Evolutionary conservation across 1,284 basidiomycete genomes (phyloP), one percentile per base, ranked within the genome.

Genomic region (Microbotryum scabiosae): DNA sequence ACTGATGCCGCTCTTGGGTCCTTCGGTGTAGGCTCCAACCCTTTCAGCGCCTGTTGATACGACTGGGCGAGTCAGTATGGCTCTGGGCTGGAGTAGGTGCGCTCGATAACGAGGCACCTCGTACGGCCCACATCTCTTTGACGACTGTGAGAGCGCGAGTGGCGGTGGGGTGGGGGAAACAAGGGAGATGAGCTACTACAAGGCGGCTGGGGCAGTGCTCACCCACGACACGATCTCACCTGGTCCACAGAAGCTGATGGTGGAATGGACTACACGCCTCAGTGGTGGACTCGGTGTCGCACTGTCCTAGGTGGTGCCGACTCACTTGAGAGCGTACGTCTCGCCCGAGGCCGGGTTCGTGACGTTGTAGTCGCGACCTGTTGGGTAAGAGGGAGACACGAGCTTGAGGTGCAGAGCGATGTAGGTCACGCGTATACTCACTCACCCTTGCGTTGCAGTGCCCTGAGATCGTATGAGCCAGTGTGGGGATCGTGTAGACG

Each of bases 1-100:
- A 8, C 82, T 82, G 73, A 88, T 83, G 72, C 86, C 84, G 0
- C 84, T 82, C 62, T 82, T 84, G 45, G 76, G 81, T 58, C 78
- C 79, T 50, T 82, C 79, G 51, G 83, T 79, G 66, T 86, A 82
- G 0, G 80, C 86, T 4, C 79, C 86, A 26, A 87, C 79, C 20
- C 50, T 58, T 30, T 83, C 78, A 8, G 63, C 54, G 4, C 76
- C 78, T n/a, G 79, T 74, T 25, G 81, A 76, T 30, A 80, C 77
- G 6, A 82, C 78, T 46, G 80, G 78, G 16, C 71, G 47, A 80
- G 41, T 18, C 18, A 5, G 20, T 14, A 16, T 7, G 8, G 20
- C n/a, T n/a, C 9, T 5, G 9, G 18, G 21, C n/a, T 16, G 47
- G 28, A 56, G 6, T 18, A 36, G 20, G 1, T 23, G 18, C 6